A percentile compares a stretch with the other conserved stretches of the same genome.
These are phyloP conservation scores for Dioscorea alata DNA, from an alignment of 106 monocot genomes.

Conservation along the genomic window DNA sequence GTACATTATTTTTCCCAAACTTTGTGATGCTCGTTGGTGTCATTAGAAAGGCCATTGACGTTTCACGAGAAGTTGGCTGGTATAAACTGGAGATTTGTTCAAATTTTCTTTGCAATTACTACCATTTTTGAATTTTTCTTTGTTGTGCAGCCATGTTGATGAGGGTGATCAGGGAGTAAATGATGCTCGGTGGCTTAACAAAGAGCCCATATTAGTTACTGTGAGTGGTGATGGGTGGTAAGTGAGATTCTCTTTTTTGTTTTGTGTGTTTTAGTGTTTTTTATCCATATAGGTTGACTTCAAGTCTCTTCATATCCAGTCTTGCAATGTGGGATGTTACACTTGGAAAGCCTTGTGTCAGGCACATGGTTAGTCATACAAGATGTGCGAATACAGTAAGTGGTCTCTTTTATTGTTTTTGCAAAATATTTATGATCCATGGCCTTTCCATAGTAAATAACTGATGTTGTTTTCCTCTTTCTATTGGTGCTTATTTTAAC, in stretches of 20 bases:
- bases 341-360: conserved; percentile 64
- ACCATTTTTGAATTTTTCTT: not conserved
- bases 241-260: not conserved
- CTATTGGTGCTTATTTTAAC: not conserved
- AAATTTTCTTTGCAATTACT: not conserved
- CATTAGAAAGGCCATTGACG: too few species aligned
- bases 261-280: not conserved
- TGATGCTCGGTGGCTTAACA: conserved; percentile 73
- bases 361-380: conserved; percentile 54
- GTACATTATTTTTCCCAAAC: too few species aligned
- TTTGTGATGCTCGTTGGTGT: too few species aligned
- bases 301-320: conserved; percentile 23
- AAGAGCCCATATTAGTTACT: conserved; percentile 63
- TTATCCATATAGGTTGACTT: conserved; percentile 1
- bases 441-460: not conserved
- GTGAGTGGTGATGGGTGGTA: conserved; percentile 87
- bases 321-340: conserved; percentile 90
- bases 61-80: not conserved
- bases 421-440: too few species aligned
- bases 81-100: not conserved
- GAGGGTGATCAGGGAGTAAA: conserved; percentile 79
- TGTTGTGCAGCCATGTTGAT: conserved; percentile 52
- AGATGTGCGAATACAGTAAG: conserved; percentile 67
- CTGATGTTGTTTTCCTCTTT: not conserved
- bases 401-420: not conserved